Percentiles rank a stretch among this genome's conserved stretches.
phyloP scores from a whole-genome alignment of 2,329 filamentous ascomycete species.

The Chaetomium sp. region DNA sequence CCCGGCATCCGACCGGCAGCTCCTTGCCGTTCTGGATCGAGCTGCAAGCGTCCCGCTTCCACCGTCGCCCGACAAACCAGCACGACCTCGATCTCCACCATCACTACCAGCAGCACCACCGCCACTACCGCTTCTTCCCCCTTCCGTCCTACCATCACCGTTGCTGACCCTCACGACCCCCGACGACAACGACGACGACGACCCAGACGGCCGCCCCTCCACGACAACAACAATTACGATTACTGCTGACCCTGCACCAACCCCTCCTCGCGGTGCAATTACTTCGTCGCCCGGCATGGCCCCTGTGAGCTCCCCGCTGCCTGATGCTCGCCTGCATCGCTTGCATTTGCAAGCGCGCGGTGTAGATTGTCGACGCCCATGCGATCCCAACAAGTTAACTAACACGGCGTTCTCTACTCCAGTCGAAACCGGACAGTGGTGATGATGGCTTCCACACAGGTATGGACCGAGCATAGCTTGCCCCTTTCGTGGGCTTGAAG shows the following conservation, averaged over 20 bases:
- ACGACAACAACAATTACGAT: constrained; percentile 20
- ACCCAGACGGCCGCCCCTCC: constrained; percentile 6
- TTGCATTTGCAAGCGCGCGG: neutral
- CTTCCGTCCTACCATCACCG: constrained; percentile 14
- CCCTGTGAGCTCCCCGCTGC: constrained; percentile 40
- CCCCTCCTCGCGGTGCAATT: constrained; percentile 20
- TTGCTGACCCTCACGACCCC: constrained; percentile 8
- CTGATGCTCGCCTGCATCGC: neutral
- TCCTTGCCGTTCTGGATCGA: constrained; percentile 20
- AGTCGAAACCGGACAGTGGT: constrained; percentile 27
- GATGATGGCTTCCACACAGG: constrained; percentile 35
- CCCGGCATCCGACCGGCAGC: constrained; percentile 25
- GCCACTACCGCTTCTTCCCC: neutral
- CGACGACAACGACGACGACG: constrained; percentile 2
- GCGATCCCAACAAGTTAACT: neutral
- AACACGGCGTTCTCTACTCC: neutral
- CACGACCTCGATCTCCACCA: too few species aligned
- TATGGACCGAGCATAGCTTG: constrained; percentile 26
- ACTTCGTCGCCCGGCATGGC: constrained; percentile 41
- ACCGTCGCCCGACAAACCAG: constrained; percentile 20
- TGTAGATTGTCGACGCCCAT: neutral
- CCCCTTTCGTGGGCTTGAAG: neutral
- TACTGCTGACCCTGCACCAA: constrained; percentile 28
- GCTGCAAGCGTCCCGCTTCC: constrained; percentile 25
- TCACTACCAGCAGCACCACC: too few species aligned